Evolutionary conservation across 148 eudicot genomes (phyloP).

Genomic region (Spergularia marina): DNA sequence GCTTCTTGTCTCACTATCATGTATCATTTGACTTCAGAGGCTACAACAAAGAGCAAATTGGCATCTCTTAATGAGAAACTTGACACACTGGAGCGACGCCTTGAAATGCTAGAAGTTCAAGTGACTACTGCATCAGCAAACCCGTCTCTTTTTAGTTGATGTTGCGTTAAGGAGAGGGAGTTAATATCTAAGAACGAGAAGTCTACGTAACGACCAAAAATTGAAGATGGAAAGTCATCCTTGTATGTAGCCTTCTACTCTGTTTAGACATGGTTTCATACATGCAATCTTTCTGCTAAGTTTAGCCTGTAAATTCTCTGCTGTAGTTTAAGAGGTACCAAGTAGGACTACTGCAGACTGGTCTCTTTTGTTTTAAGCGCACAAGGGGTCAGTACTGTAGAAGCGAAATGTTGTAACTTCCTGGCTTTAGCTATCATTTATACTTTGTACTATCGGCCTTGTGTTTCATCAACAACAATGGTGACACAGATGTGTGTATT

Average conservation of each 20-base stretch:
- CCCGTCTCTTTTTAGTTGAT: slow-evolving; percentile 65
- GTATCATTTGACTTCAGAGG: slow-evolving; percentile 47
- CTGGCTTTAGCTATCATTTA: too few species aligned
- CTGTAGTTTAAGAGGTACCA: background rate
- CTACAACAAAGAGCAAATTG: slow-evolving; percentile 90
- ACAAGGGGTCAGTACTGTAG: too few species aligned
- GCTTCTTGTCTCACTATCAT: slow-evolving; percentile 1
- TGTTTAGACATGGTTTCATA: background rate
- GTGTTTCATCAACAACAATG: too few species aligned
- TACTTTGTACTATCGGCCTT: too few species aligned
- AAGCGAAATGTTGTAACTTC: too few species aligned
- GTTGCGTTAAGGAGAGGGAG: background rate
- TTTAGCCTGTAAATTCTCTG: slow-evolving; percentile 13
- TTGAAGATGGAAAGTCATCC: slow-evolving; percentile 4
- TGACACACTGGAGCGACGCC: slow-evolving; percentile 88
- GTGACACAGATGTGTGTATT: too few species aligned
- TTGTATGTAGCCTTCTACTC: slow-evolving; percentile 1
- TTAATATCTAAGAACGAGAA: background rate
- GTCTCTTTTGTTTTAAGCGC: background rate
- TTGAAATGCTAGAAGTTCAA: slow-evolving; percentile 93
- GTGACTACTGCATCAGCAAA: slow-evolving; percentile 85
- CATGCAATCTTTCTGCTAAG: background rate
- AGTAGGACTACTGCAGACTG: background rate
- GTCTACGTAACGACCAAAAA: background rate
- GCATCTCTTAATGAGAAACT: slow-evolving; percentile 91